Evolutionary conservation across 2,329 filamentous ascomycete genomes (phyloP).

Genomic region (Talaromyces sp.): DNA sequence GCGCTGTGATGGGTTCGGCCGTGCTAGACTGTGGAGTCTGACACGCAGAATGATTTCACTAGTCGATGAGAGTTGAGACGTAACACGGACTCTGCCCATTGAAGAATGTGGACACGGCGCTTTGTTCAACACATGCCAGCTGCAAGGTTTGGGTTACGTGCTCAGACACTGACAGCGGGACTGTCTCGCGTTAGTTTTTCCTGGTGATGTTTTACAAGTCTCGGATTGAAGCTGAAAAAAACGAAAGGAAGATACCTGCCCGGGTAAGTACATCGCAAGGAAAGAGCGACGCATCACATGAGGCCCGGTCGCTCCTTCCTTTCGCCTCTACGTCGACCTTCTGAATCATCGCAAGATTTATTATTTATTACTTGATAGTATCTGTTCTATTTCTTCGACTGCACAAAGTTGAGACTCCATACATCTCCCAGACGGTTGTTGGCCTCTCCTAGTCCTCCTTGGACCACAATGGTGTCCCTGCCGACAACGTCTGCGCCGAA

Average conservation of each 20-base stretch:
- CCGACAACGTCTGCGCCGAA: slow-evolving; percentile 50
- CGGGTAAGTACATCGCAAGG: background rate
- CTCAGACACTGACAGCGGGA: background rate
- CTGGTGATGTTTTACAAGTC: too few relatives aligned
- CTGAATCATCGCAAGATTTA: background rate
- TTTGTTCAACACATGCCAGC: background rate
- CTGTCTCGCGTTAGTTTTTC: background rate
- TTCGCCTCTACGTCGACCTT: background rate
- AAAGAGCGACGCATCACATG: background rate
- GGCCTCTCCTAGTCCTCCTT: slow-evolving; percentile 52
- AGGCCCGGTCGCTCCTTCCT: background rate
- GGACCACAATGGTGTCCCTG: slow-evolving; percentile 41
- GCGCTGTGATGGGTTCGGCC: background rate
- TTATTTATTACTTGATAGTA: background rate
- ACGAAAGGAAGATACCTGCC: too few relatives aligned
- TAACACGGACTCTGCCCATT: background rate
- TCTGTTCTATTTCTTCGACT: background rate
- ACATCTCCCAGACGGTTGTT: slow-evolving; percentile 52
- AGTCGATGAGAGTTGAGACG: background rate
- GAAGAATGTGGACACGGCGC: background rate
- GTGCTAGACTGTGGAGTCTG: background rate
- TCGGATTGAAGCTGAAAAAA: too few relatives aligned
- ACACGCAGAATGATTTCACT: background rate
- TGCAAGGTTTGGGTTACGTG: background rate
- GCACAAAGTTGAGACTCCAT: slow-evolving; percentile 34